Conservation (phyloP, 768 basidiomycete genomes). For the Naganishia vishniacii region DNA sequence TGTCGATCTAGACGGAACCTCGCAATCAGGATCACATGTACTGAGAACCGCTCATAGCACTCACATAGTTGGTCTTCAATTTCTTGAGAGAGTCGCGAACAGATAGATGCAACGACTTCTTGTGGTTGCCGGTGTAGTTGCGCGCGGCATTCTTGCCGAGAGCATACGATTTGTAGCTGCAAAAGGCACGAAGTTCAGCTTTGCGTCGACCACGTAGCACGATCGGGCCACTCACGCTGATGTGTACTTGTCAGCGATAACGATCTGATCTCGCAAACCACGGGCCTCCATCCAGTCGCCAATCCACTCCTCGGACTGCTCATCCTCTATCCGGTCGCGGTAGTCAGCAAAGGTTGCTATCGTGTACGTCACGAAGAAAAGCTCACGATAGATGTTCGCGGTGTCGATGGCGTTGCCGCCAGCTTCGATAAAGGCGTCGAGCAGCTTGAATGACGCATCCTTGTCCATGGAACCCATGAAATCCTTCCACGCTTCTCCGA, state of each 20-base stretch:
- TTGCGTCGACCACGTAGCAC: neutral
- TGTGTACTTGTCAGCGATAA: conserved; percentile 49
- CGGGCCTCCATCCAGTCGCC: conserved; percentile 55
- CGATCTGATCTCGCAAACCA: conserved; percentile 53
- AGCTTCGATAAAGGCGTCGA: conserved; percentile 40
- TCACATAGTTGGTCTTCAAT: conserved; percentile 31
- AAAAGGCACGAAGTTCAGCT: neutral
- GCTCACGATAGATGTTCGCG: conserved; percentile 55
- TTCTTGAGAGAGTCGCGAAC: conserved; percentile 32
- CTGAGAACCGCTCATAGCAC: neutral
- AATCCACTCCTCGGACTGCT: conserved; percentile 56
- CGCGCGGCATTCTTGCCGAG: conserved; percentile 28
- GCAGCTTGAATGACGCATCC: conserved; percentile 31
- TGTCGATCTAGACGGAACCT: conserved; percentile 23
- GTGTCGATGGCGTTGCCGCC: conserved; percentile 57
- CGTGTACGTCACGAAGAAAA: conserved; percentile 17
- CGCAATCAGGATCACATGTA: neutral
- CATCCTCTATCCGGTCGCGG: conserved; percentile 49
- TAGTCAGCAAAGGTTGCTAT: too few relatives aligned
- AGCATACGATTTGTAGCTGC: conserved; percentile 18
- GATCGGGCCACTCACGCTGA: neutral
- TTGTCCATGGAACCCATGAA: conserved; percentile 33
- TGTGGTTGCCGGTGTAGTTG: conserved; percentile 54
- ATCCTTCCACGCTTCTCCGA: conserved; percentile 47
- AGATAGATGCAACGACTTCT: conserved; percentile 52